These are phyloP conservation scores for Theileria annulata DNA, from an alignment of 169 alveolate genomes.

Conservation along the genomic window DNA sequence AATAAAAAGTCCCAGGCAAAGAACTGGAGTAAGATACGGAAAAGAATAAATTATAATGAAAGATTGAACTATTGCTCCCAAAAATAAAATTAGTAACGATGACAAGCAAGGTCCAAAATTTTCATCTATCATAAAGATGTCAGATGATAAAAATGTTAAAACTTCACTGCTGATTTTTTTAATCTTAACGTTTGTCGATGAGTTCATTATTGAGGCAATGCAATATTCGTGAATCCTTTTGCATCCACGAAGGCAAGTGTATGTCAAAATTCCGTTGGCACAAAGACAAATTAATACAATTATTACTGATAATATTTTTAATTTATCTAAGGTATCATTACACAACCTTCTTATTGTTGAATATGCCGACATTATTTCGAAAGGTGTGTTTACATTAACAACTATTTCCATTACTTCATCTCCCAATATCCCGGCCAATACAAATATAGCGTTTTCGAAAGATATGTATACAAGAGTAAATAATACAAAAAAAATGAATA, in stretches of 20 bases:
- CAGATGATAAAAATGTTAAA: conserved; percentile 46
- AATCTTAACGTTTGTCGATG: neutral
- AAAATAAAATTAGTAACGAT: conserved; percentile 10
- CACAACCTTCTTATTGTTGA: conserved; percentile 2
- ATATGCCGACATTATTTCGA: neutral
- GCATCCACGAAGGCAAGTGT: conserved; percentile 26
- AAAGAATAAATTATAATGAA: conserved; percentile 21
- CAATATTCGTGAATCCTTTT: conserved; percentile 33
- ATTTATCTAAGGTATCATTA: neutral
- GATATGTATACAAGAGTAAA: neutral
- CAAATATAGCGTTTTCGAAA: neutral
- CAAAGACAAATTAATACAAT: neutral
- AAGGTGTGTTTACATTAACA: neutral
- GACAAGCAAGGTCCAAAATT: conserved; percentile 29
- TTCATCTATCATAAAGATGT: conserved; percentile 49
- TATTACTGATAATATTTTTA: neutral
- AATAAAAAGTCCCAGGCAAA: neutral
- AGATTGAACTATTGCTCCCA: conserved; percentile 21
- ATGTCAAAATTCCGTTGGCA: conserved; percentile 4
- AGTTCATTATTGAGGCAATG: conserved; percentile 31
- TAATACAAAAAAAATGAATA: neutral
- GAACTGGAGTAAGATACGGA: conserved; percentile 30
- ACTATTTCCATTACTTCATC: conserved; percentile 12
- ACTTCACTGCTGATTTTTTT: conserved; percentile 19
- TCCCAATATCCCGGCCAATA: neutral